These are phyloP conservation scores for Aspergillus cejpii DNA, from an alignment of 2,329 filamentous ascomycete genomes.

Conservation along the genomic window DNA sequence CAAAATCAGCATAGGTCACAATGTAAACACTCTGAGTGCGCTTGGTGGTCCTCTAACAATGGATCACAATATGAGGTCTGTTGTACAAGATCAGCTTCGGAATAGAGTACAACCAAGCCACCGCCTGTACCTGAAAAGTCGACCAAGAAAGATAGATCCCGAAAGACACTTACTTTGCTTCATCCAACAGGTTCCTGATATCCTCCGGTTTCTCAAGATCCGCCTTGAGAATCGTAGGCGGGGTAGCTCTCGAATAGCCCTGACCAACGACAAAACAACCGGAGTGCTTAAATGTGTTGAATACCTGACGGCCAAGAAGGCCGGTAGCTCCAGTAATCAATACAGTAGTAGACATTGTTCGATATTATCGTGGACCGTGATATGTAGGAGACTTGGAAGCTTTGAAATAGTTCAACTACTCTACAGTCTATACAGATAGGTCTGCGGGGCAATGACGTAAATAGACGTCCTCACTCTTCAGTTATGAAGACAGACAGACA, in stretches of 20 bases:
- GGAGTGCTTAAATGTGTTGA: conserved; percentile 59
- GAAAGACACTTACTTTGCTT: conserved; percentile 44
- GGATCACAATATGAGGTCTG: conserved; percentile 70
- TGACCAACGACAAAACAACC: conserved; percentile 67
- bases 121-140: conserved; percentile 1
- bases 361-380: conserved; percentile 1
- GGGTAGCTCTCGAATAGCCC: conserved; percentile 66
- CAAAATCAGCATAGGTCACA: conserved; percentile 8
- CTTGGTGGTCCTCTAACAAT: conserved; percentile 50
- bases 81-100: conserved; percentile 4
- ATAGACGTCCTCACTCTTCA: no score
- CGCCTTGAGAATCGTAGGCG: conserved; percentile 57
- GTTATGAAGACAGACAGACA: neutral
- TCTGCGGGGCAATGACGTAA: no score
- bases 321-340: conserved; percentile 81
- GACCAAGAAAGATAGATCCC: neutral
- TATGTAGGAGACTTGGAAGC: conserved; percentile 3
- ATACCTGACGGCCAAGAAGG: conserved; percentile 71
- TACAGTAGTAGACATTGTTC: conserved; percentile 47
- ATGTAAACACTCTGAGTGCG: neutral
- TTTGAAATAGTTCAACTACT: neutral
- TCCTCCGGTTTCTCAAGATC: conserved; percentile 45
- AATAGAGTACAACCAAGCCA: neutral
- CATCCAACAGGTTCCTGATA: conserved; percentile 44
- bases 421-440: no score